Conservation (phyloP, 2,329 filamentous ascomycete genomes). For the Sclerotinia nivalis region DNA sequence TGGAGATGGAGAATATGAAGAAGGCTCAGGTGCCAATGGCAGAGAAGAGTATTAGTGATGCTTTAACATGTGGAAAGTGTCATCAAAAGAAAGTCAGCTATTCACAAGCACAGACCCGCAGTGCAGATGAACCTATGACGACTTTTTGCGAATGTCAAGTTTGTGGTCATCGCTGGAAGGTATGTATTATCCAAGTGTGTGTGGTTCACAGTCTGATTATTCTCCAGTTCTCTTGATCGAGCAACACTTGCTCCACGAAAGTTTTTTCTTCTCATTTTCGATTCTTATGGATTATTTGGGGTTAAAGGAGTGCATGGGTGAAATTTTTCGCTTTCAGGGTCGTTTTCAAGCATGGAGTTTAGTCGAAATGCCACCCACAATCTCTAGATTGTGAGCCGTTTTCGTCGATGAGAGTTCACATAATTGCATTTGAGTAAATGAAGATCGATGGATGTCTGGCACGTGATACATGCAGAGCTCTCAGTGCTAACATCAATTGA, state of each 20-base stretch:
- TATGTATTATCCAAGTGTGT: constrained; percentile 43
- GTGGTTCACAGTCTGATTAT: background rate
- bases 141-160: constrained; percentile 72
- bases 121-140: constrained; percentile 91
- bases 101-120: constrained; percentile 91
- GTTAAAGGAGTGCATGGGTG: constrained; percentile 28
- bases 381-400: background rate
- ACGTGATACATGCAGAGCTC: constrained; percentile 1
- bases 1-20: constrained; percentile 93
- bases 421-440: background rate
- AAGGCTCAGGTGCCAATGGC: constrained; percentile 92
- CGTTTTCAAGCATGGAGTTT: constrained; percentile 11
- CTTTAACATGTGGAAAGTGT: constrained; percentile 87
- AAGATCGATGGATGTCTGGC: background rate
- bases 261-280: constrained; percentile 30
- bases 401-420: background rate
- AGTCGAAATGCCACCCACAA: constrained; percentile 1
- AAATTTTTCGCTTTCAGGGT: constrained; percentile 7
- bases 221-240: constrained; percentile 40
- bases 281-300: constrained; percentile 39
- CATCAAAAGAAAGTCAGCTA: constrained; percentile 94
- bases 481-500: background rate
- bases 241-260: background rate
- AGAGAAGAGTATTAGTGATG: constrained; percentile 86
- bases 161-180: constrained; percentile 73